A percentile compares a stretch with the other conserved stretches of the same genome.
These are phyloP conservation scores for Colletotrichum gloeosporioides DNA, from an alignment of 2,329 filamentous ascomycete genomes.

Conservation along the genomic window DNA sequence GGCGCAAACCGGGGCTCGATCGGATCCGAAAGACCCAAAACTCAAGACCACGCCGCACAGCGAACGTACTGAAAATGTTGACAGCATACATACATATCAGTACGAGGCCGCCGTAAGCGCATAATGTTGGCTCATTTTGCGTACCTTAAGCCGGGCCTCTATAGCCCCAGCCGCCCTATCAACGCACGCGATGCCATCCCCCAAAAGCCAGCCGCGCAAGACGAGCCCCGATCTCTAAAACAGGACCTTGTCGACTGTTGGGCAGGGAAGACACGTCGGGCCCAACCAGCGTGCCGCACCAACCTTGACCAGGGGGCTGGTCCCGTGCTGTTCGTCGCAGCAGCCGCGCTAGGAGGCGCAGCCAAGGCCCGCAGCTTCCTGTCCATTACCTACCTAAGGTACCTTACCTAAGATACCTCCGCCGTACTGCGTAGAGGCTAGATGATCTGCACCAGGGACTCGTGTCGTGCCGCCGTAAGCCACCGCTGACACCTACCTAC, in stretches of 20 bases:
- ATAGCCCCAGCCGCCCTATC: not conserved
- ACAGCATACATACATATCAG: not conserved
- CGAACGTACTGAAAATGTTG: not conserved
- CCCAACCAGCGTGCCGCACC: not conserved
- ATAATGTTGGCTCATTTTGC: conserved; percentile 1
- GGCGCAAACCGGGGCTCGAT: not conserved
- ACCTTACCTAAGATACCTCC: not conserved
- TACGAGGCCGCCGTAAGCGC: not conserved
- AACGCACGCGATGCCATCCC: not conserved
- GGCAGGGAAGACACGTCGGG: not conserved
- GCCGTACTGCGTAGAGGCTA: too few species aligned
- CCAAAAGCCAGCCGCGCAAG: not conserved
- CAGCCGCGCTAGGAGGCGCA: conserved; percentile 5
- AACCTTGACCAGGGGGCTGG: not conserved
- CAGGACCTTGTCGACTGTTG: not conserved
- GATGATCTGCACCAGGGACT: conserved; percentile 10
- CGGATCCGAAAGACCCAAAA: not conserved
- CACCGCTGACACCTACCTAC: not conserved
- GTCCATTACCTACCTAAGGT: not conserved
- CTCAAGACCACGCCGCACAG: not conserved
- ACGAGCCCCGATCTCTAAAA: not conserved
- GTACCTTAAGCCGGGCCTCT: not conserved
- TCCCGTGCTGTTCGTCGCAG: not conserved
- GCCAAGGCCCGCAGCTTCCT: not conserved
- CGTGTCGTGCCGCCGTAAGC: conserved; percentile 7